Evolutionary conservation across 2,329 filamentous ascomycete genomes (phyloP), one percentile per base, ranked within the genome.

Genomic region (Neofusicoccum laricinum): DNA sequence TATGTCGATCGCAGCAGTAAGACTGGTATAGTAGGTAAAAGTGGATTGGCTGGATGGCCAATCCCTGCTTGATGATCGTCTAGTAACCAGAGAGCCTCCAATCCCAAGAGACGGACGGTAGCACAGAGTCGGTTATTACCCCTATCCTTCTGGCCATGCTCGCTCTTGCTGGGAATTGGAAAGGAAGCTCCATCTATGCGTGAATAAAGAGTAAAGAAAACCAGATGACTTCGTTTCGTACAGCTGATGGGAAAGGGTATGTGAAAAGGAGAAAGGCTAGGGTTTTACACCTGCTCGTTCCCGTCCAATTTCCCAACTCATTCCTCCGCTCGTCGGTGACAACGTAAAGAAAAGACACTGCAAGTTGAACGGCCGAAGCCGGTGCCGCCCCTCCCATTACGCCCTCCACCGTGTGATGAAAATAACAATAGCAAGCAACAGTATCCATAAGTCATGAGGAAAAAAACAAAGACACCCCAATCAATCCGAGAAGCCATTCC

Each of bases 361-460:
- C 21, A 25, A 21, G 7, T 8, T 15, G 41, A 46, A 21, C 14
- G 46, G 55, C 38, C 51, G 21, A 57, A 43, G 55, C 55, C 40
- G 12, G 19, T 57, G 51, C 55, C 55, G 41, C 25, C 41, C 55
- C 55, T 8, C 2, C 55, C 55, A 59, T 46, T 59, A 59, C 55
- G 40, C 55, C 55, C 15, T 43, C 41, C 14, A 19, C 55, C 36
- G 25, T 43, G n/a, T 36, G 25, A 59, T 34, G 41, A 51, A 19
- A n/a, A 34, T 59, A 46, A 45, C 21, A 58, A 45, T 46, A 41
- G 30, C 40, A 46, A 34, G 25, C 30, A 58, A 59, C 30, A 59
- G 55, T 46, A 59, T 59, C 55, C 55, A 59, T 59, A 46, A 59
- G 55, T 59, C 55, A 45, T 59, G 41, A 59, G 41, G 36, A 14